Base-by-base conservation (phyloP, 768 basidiomycete genomes). In the Auricularia auricula-judae region DNA sequence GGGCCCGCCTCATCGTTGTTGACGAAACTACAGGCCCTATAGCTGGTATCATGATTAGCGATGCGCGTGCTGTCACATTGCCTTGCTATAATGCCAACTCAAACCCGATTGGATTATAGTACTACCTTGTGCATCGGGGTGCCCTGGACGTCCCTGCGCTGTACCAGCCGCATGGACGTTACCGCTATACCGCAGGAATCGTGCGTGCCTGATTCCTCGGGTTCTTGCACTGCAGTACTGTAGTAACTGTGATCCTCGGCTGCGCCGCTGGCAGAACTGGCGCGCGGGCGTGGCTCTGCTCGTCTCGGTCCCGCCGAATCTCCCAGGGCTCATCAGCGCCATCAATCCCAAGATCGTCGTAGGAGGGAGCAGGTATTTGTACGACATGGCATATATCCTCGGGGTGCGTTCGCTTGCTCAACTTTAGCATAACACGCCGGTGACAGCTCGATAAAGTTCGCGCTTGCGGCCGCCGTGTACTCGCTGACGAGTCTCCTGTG, bases 81-180 rank as follows among this genome's bases (percentile, higher is more conserved):
- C 23, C 23, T 4, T 56, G 36, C 12, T 29, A 5, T 29, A 18
- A 12, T 12, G 18, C 5, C 5, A 35, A 23, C 29, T 29, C 56
- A 35, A 7, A 21, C 23, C 12, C 43, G 47, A 43, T 70, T 42
- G 39, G 39, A 42, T 42, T 14, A 42, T 42, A 89, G 83, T 93
- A 89, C 70, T 93, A 89, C 89, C 71, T 94, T 53, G 77, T 95
- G 29, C 88, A 92, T 70, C 76, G 73, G 65, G 76, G 85, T 39
- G 83, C 82, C 54, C 84, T 93, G 44, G 89, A 93, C 68, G 88
- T 94, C 1, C 88, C 90, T 3, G 85, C 89, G 2, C 87, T 95
- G 82, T 96, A 94, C 70, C 80, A 84, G 68, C 90, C 88, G 8
- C 76, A 84, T 47, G 91, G 91, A 1, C 80, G 89, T 64, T 94